Base-by-base conservation (phyloP, 129 eudicot genomes). In the Tanacetum coccineum region DNA sequence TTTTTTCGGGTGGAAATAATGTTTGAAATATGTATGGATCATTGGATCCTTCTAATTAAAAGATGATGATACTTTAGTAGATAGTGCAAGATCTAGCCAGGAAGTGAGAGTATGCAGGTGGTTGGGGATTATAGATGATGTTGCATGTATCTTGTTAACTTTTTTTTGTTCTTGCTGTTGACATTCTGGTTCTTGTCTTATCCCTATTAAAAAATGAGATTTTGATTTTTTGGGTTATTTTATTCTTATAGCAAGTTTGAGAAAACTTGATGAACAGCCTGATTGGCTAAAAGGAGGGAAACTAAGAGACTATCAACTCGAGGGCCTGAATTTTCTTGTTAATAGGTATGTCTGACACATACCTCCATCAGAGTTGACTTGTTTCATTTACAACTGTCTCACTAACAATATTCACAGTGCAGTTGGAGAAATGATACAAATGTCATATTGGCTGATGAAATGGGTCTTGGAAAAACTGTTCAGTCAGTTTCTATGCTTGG, bases 401-500 rank as follows among this genome's bases (percentile, higher is more conserved):
- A 81, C 65, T 66, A 32, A 46, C 80, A 76, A 56, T 61, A 75
- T 68, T 64, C 81, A 64, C 72, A 79, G 81, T 62, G 76, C 88
- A 94, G 99, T 79, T 94, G 99, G 99, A 84, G 97, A 80, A 94
- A 89, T 58, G 95, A 94, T 70, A 89, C 97, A 9, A 94, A 94
- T 85, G 99, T 94, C 58, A 94, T 94, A 77, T 81, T 94, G 76
- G 99, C 97, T 30, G 97, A 94, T 87, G 97, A 94, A 78, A 94
- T 94, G 99, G 99, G 99, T 60, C 99, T 94, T 72, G 99, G 99
- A 15, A 94, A 94, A 85, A 94, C 99, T 56, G 94, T 94, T 66
- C 97, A 94, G 84, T 89, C 97, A 12, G 97, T 89, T 81, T 94
- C 99, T 42, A 94, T 94, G 99, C 94, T 94, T 64, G 99, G 97